Conservation (phyloP, 768 basidiomycete species). For the Podaxis rugospora region DNA sequence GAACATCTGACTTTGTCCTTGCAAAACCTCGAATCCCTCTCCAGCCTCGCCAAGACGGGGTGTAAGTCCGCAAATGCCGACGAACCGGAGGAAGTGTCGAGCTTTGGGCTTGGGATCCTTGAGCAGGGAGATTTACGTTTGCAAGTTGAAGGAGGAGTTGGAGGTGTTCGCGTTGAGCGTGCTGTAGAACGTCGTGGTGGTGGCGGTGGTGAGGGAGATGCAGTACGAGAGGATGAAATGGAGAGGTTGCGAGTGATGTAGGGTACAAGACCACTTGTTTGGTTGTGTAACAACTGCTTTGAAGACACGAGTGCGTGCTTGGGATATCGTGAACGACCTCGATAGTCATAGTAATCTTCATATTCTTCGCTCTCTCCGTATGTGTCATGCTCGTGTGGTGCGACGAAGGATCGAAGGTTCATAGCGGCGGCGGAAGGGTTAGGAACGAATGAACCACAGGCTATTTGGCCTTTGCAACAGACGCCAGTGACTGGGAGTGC, state of each 20-base stretch:
- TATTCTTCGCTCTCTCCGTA: not conserved
- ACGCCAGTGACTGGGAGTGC: not conserved
- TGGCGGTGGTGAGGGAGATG: not conserved
- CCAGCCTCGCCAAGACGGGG: constrained; percentile 38
- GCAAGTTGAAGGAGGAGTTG: not conserved
- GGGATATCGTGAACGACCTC: not conserved
- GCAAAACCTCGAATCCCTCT: constrained; percentile 41
- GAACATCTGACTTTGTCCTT: constrained; percentile 30
- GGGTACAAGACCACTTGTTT: not conserved
- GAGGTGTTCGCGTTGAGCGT: not conserved
- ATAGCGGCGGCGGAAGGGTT: not conserved
- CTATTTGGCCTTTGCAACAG: not conserved
- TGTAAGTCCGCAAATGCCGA: constrained; percentile 16
- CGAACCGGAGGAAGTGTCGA: not conserved
- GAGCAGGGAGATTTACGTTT: not conserved
- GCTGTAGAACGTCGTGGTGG: not conserved
- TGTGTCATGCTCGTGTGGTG: not conserved
- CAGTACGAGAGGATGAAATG: not conserved
- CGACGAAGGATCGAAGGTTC: not conserved
- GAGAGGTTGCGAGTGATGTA: not conserved
- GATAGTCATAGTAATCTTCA: no score
- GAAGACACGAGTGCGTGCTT: not conserved
- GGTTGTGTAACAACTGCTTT: not conserved
- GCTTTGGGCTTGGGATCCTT: not conserved
- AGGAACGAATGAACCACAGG: not conserved